phyloP scores from a whole-genome alignment of 169 alveolate genomes.

The Plasmodium vinckei region DNA sequence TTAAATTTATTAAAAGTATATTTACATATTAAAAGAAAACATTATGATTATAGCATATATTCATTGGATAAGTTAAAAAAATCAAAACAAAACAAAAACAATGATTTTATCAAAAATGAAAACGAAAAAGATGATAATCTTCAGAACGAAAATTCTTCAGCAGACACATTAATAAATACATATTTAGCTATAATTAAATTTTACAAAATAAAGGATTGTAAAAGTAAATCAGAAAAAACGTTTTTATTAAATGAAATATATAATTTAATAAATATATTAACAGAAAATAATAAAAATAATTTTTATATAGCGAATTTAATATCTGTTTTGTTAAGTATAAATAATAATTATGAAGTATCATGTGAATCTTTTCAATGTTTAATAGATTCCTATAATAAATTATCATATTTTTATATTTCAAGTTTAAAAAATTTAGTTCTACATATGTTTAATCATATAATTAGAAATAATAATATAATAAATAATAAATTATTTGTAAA shows the following conservation, averaged over 20 bases:
- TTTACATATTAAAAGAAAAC: constrained; percentile 24
- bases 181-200: constrained; percentile 52
- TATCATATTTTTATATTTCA: constrained; percentile 15
- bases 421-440: constrained; percentile 30
- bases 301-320: constrained; percentile 44
- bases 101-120: background rate
- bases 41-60: constrained; percentile 68
- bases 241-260: constrained; percentile 33
- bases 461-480: constrained; percentile 32
- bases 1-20: constrained; percentile 38
- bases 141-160: too few relatives aligned
- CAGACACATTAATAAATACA: constrained; percentile 26
- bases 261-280: constrained; percentile 17
- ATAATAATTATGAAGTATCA: constrained; percentile 44
- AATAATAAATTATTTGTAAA: constrained; percentile 70
- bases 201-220: constrained; percentile 25
- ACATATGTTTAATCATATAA: constrained; percentile 65
- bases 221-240: constrained; percentile 41
- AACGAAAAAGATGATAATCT: too few relatives aligned
- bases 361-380: constrained; percentile 58
- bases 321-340: constrained; percentile 32
- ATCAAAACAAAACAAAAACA: background rate
- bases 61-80: constrained; percentile 36
- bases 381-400: constrained; percentile 36
- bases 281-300: constrained; percentile 21